phyloP scores from a whole-genome alignment of 2,329 filamentous ascomycete genomes.

The Lasiodiplodia sp. region DNA sequence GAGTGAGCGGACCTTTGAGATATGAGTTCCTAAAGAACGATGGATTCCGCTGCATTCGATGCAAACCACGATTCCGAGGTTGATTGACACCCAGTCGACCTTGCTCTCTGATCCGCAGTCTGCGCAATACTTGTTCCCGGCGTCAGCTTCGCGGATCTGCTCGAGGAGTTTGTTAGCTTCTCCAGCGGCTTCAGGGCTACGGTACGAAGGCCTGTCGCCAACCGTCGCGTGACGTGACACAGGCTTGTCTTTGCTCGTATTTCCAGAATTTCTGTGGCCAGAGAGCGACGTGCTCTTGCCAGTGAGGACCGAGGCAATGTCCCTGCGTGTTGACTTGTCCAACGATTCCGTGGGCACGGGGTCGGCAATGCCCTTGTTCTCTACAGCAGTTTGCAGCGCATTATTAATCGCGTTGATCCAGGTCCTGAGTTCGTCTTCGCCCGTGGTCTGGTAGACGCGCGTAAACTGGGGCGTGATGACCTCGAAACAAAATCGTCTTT shows the following conservation, averaged over 20 bases:
- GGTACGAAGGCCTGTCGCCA: conserved; percentile 80
- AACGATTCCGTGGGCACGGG: conserved; percentile 60
- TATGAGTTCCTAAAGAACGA: conserved; percentile 93
- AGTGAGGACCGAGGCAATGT: conserved; percentile 91
- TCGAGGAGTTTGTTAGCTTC: conserved; percentile 86
- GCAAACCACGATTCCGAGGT: conserved; percentile 92
- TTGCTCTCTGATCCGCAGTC: conserved; percentile 92
- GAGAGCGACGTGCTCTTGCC: conserved; percentile 84
- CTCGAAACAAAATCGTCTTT: conserved; percentile 96
- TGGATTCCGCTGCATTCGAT: conserved; percentile 99
- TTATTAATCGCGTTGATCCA: conserved; percentile 99
- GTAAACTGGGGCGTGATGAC: conserved; percentile 97
- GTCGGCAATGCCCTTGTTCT: conserved; percentile 65
- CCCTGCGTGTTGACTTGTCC: conserved; percentile 70
- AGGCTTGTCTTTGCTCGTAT: conserved; percentile 55
- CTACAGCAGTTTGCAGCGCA: conserved; percentile 92
- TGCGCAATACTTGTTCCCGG: conserved; percentile 91
- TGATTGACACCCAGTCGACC: conserved; percentile 99
- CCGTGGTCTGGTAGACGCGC: conserved; percentile 95
- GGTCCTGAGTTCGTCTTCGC: conserved; percentile 95
- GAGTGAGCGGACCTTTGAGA: conserved; percentile 94
- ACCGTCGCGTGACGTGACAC: conserved; percentile 89
- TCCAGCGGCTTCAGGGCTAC: conserved; percentile 75
- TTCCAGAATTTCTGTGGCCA: conserved; percentile 56
- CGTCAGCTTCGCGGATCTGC: conserved; percentile 85